Percentiles rank a stretch among this genome's conserved stretches.
Conservation (phyloP, 2,329 filamentous ascomycete species). For the Fusarium sp. region DNA sequence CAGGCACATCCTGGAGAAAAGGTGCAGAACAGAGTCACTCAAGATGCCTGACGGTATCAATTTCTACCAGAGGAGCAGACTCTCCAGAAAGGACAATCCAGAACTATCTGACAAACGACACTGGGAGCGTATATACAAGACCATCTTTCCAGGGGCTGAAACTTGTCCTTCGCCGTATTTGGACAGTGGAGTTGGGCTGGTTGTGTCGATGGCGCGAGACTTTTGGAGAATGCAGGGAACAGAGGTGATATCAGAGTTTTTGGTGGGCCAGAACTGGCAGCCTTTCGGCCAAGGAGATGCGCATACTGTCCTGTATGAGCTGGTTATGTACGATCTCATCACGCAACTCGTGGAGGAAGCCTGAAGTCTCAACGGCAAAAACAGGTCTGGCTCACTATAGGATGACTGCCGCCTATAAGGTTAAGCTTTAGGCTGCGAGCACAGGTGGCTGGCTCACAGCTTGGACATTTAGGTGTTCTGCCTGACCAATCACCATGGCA, state of each 20-base stretch:
- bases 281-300: neutral
- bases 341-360: neutral
- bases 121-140: neutral
- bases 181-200: neutral
- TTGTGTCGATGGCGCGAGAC: neutral
- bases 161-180: neutral
- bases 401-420: too few species aligned
- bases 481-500: too few species aligned
- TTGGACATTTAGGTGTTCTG: too few species aligned
- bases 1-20: neutral
- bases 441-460: too few species aligned
- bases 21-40: neutral
- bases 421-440: too few species aligned
- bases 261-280: neutral
- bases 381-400: too few species aligned
- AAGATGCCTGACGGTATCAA: neutral
- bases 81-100: fast-evolving
- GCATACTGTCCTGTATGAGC: neutral
- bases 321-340: neutral
- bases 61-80: neutral
- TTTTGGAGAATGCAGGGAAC: neutral
- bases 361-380: too few species aligned
- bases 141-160: fast-evolving
- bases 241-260: neutral
- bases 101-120: neutral